phyloP scores from a whole-genome alignment of 148 eudicot species.

The Drosera capensis region DNA sequence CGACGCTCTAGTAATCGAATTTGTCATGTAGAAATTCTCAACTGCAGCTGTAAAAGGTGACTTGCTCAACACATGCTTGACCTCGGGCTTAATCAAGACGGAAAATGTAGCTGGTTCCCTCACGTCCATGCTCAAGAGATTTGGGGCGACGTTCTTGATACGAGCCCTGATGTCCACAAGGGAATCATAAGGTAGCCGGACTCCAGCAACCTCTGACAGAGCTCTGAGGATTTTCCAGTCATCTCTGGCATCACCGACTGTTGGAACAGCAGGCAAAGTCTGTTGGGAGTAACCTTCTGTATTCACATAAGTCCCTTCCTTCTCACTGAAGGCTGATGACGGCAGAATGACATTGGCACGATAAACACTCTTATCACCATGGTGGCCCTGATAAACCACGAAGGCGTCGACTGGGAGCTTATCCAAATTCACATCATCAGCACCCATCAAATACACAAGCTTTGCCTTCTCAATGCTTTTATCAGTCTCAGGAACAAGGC shows the following conservation, averaged over 20 bases:
- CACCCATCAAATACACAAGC: slow-evolving; percentile 81
- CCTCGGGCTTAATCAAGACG: slow-evolving; percentile 45
- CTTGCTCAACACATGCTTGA: slow-evolving; percentile 19
- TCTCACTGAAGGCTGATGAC: slow-evolving; percentile 80
- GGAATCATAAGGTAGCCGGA: slow-evolving; percentile 51
- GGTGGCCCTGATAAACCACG: slow-evolving; percentile 97
- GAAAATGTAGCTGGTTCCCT: slow-evolving; percentile 65
- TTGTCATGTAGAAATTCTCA: slow-evolving; percentile 94
- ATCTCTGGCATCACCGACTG: slow-evolving; percentile 93
- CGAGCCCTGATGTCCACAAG: slow-evolving; percentile 41
- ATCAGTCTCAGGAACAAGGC: slow-evolving; percentile 74
- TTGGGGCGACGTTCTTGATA: slow-evolving; percentile 73
- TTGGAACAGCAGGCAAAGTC: slow-evolving; percentile 86
- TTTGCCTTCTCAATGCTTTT: slow-evolving; percentile 70
- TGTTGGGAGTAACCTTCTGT: slow-evolving; percentile 82
- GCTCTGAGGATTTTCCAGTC: slow-evolving; percentile 96
- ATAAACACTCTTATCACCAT: slow-evolving; percentile 77
- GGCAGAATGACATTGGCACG: slow-evolving; percentile 91
- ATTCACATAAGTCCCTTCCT: slow-evolving; percentile 78
- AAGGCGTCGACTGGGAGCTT: slow-evolving; percentile 72
- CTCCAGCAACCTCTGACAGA: slow-evolving; percentile 77
- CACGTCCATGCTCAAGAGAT: slow-evolving; percentile 59
- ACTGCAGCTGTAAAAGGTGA: slow-evolving; percentile 48
- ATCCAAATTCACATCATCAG: slow-evolving; percentile 70
- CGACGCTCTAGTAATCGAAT: slow-evolving; percentile 86